Percentiles rank a stretch among this genome's conserved stretches.
Evolutionary conservation across 1,284 basidiomycete species (phyloP).

Genomic region (Trichosporon coremiiforme): DNA sequence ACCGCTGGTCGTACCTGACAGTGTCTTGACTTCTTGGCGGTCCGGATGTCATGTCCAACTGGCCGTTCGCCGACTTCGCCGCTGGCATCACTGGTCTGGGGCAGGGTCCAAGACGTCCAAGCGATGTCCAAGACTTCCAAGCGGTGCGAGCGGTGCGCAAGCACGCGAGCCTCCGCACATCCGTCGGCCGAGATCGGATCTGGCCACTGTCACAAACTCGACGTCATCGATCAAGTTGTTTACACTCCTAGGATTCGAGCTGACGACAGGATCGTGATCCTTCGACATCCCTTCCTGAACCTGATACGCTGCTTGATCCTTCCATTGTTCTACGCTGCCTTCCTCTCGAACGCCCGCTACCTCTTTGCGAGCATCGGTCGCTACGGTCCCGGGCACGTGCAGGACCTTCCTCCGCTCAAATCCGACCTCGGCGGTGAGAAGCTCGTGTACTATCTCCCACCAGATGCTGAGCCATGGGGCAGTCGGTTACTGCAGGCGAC

Average conservation of each 20-base stretch:
- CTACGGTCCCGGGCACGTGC: conserved; percentile 63
- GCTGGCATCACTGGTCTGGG: neutral
- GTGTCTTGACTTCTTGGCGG: neutral
- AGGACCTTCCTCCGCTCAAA: conserved; percentile 61
- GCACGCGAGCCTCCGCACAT: neutral
- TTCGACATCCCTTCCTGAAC: conserved; percentile 61
- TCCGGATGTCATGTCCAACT: neutral
- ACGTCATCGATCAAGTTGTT: conserved; percentile 28
- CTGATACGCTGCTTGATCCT: conserved; percentile 67
- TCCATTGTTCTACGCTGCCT: conserved; percentile 67
- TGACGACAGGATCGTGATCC: conserved; percentile 30
- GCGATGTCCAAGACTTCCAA: neutral
- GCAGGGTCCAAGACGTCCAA: neutral
- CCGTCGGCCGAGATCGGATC: neutral
- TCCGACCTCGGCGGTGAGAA: conserved; percentile 62
- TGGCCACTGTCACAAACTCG: neutral
- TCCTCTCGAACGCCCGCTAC: conserved; percentile 11
- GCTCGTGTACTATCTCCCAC: conserved; percentile 63
- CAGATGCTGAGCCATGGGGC: conserved; percentile 53
- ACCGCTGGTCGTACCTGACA: neutral
- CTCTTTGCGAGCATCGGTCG: conserved; percentile 21
- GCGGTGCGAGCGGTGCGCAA: neutral
- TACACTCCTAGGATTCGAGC: conserved; percentile 61
- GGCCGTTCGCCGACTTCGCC: conserved; percentile 38
- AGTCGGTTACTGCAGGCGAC: conserved; percentile 61